Base-by-base conservation (phyloP, 1,284 basidiomycete genomes). In the Lentinus polychrous region DNA sequence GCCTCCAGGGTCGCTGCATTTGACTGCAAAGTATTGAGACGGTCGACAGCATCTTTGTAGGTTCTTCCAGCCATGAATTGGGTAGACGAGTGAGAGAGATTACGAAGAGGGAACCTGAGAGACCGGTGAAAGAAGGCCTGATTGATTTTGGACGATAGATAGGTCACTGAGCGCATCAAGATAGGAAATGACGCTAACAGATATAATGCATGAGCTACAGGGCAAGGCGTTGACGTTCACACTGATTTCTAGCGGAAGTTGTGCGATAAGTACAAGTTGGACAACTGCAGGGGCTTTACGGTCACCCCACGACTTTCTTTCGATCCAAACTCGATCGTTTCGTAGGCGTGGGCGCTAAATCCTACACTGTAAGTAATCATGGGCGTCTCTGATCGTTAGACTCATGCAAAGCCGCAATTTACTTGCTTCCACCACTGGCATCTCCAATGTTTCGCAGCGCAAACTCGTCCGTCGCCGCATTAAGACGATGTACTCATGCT, bases 1-100 rank as follows among this genome's bases (percentile, higher is more conserved):
- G 88, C 88, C 47, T 94, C 92, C 43, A 99, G 78, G 39, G 84
- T 83, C 15, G 91, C 91, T 24, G 93, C 92, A 75, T 99, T 99
- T 36, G 86, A 90, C 66, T 99, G 95, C 23, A 98, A 79, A 31
- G 89, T 80, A 66, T 99, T 99, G 51, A 99, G 79, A 49, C 81
- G 75, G 49, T 86, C 78, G 56, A 99, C 80, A 0, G 96, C 96
- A 54, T 94, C 88, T 57, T 77, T 70, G 60, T 90, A 90, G 2
- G 80, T 74, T 57, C 75, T 71, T 42, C 71, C 69, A n/a, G 81
- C 73, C 66, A 67, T 68, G 2, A 47, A 51, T 48, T 51, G 48
- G 10, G 31, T n/a, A 48, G 46, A 41, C 33, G 35, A 22, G 27
- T 23, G 33, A 22, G 44, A 46, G 34, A 43, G 18, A 23, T 12